phyloP scores from a whole-genome alignment of 176 grass and related monocot genomes.

The Canna indica region DNA sequence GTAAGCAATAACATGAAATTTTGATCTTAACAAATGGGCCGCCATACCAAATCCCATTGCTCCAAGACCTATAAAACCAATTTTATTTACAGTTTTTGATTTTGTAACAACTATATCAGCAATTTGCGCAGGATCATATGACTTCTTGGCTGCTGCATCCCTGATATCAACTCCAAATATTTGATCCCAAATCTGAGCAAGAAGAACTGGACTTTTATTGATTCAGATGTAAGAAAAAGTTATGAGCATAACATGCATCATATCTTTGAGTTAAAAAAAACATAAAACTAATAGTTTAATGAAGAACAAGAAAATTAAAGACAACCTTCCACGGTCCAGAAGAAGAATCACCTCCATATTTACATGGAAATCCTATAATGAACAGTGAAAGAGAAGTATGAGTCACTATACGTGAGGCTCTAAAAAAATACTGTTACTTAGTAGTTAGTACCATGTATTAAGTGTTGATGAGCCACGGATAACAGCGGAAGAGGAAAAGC shows the following conservation, averaged over 20 bases:
- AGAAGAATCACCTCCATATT: conserved; percentile 33
- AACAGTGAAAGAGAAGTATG: conserved; percentile 5
- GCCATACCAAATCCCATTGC: conserved; percentile 99
- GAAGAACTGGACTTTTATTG: not conserved
- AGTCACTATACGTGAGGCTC: not conserved
- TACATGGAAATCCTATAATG: conserved; percentile 48
- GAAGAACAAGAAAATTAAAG: not conserved
- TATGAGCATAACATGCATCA: not conserved
- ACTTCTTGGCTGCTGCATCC: conserved; percentile 57
- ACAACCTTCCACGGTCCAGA: conserved; percentile 58
- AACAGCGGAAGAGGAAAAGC: conserved; percentile 78
- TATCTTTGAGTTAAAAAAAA: not conserved
- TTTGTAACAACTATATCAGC: conserved; percentile 44
- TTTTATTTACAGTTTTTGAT: conserved; percentile 52
- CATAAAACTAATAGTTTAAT: not conserved
- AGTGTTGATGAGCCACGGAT: conserved; percentile 57
- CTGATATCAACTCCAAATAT: conserved; percentile 68
- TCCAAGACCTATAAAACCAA: conserved; percentile 96
- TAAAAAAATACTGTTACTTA: conserved; percentile 15
- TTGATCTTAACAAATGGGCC: conserved; percentile 84
- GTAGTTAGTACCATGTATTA: conserved; percentile 59
- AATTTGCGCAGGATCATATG: conserved; percentile 62
- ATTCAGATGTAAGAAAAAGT: not conserved
- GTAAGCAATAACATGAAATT: conserved; percentile 68
- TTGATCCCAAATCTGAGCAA: conserved; percentile 75